Percentiles rank a stretch among this genome's conserved stretches.
Conservation (phyloP, 23 red algal genomes). For the Gracilaria domingensis region DNA sequence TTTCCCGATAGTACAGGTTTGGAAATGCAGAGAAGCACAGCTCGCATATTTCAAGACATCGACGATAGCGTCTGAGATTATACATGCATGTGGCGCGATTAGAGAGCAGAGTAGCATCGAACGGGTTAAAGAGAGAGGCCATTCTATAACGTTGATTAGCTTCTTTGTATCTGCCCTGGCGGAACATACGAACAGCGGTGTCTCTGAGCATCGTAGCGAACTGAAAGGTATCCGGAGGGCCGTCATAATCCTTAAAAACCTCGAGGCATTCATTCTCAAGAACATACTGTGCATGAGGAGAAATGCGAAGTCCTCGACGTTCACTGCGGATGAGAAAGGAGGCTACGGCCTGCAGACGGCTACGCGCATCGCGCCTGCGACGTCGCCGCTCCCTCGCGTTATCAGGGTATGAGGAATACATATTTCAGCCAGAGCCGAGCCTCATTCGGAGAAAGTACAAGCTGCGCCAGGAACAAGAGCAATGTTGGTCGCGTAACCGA, state of each 20-base stretch:
- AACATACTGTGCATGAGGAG: constrained; percentile 25
- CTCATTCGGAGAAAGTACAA: not conserved
- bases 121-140: constrained; percentile 53
- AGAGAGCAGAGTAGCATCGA: constrained; percentile 44
- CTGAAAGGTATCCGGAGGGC: constrained; percentile 19
- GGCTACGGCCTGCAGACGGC: constrained; percentile 27
- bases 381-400: not conserved
- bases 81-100: constrained; percentile 61
- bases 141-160: constrained; percentile 39
- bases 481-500: too few relatives aligned
- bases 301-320: constrained; percentile 38
- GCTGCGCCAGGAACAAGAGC: not conserved
- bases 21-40: constrained; percentile 42
- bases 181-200: constrained; percentile 56
- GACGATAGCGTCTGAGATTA: constrained; percentile 47
- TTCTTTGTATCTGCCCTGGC: constrained; percentile 57
- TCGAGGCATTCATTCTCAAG: constrained; percentile 32
- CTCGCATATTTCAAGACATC: constrained; percentile 54
- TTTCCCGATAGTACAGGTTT: constrained; percentile 20
- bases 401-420: constrained; percentile 4
- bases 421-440: not conserved
- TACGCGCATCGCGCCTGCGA: constrained; percentile 6
- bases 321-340: constrained; percentile 41
- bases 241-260: constrained; percentile 10
- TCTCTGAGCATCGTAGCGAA: constrained; percentile 35